phyloP scores from a whole-genome alignment of 169 alveolate species.

The Perkinsus marinus region DNA sequence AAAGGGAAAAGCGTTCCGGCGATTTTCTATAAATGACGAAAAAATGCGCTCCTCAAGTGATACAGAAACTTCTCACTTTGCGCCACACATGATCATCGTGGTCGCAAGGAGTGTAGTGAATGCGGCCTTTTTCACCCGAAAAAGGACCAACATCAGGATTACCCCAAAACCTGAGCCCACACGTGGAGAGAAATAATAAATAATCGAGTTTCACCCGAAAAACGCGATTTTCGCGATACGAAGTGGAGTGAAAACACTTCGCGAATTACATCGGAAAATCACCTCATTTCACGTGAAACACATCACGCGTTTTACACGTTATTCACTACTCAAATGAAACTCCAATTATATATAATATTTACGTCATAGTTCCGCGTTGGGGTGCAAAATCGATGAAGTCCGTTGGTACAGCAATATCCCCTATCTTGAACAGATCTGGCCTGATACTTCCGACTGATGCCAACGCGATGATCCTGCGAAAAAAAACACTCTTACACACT shows the following conservation, averaged over 20 bases:
- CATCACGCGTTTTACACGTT: too few relatives aligned
- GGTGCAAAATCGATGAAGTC: background rate
- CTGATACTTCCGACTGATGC: background rate
- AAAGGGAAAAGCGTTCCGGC: background rate
- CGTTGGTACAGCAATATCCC: background rate
- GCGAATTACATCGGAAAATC: too few relatives aligned
- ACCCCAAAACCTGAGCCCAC: background rate
- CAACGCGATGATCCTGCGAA: background rate
- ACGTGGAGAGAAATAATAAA: too few relatives aligned
- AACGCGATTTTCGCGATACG: too few relatives aligned
- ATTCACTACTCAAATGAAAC: too few relatives aligned
- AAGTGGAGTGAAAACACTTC: too few relatives aligned
- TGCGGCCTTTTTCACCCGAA: background rate
- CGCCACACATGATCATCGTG: background rate
- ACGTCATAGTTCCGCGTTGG: background rate
- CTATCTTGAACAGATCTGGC: background rate
- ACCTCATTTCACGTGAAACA: too few relatives aligned
- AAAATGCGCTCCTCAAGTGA: background rate
- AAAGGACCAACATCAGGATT: background rate
- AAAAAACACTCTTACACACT: background rate
- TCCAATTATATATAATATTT: too few relatives aligned
- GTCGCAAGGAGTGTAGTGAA: background rate
- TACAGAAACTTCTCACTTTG: background rate
- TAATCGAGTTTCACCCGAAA: too few relatives aligned
- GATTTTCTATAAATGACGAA: background rate